phyloP scores from a whole-genome alignment of 78 protist species.

The Dictyostelium discoideum region DNA sequence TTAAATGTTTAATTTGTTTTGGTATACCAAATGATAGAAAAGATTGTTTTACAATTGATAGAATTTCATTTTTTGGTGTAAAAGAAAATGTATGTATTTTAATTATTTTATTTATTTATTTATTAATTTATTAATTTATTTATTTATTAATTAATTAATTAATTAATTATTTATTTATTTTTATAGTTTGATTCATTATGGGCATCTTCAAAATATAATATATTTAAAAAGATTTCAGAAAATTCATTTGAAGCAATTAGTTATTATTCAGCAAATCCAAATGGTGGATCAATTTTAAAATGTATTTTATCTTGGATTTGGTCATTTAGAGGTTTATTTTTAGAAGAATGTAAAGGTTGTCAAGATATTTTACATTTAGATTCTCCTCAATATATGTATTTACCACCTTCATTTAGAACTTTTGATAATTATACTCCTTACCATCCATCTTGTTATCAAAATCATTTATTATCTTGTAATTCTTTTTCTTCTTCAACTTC shows the following conservation, averaged over 20 bases:
- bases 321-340: conserved; percentile 77
- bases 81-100: conserved; percentile 40
- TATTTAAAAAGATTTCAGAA: conserved; percentile 53
- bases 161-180: not conserved
- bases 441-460: conserved; percentile 64
- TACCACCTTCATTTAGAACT: conserved; percentile 69
- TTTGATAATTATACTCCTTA: conserved; percentile 63
- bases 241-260: conserved; percentile 61
- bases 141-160: not conserved
- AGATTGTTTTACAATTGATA: conserved; percentile 55
- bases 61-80: conserved; percentile 62
- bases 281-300: conserved; percentile 37
- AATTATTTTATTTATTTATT: not conserved
- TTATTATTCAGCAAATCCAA: conserved; percentile 30
- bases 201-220: conserved; percentile 56
- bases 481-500: not conserved
- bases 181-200: conserved; percentile 69
- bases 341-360: conserved; percentile 72
- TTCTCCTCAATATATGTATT: conserved; percentile 30
- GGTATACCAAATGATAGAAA: conserved; percentile 35
- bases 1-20: conserved; percentile 59
- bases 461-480: not conserved
- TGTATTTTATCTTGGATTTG: conserved; percentile 57
- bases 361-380: conserved; percentile 51
- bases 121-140: not conserved